phyloP scores from a whole-genome alignment of 176 grass and related monocot species.

The Sorghum bicolor region DNA sequence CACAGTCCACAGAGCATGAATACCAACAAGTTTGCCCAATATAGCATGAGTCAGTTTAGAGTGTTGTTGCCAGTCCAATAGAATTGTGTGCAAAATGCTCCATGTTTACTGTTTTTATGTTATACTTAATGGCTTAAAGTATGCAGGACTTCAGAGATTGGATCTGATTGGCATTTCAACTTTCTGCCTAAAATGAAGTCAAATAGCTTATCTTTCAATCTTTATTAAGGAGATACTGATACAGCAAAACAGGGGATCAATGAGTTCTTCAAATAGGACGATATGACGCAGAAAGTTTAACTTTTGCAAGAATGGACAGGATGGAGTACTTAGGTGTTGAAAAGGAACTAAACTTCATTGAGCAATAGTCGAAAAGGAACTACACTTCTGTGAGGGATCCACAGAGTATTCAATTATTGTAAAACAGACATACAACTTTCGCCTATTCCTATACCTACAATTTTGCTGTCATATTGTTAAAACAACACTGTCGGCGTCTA shows the following conservation, averaged over 20 bases:
- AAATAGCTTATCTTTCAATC: neutral
- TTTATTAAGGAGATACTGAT: neutral
- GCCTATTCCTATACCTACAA: neutral
- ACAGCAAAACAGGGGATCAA: neutral
- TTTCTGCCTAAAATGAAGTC: neutral
- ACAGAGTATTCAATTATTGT: neutral
- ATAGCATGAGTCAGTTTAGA: too few species aligned
- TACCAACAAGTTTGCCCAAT: too few species aligned
- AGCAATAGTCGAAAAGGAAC: slow-evolving; percentile 1
- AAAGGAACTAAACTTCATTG: neutral
- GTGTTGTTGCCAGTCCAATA: too few species aligned
- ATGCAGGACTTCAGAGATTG: neutral
- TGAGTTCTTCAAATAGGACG: neutral
- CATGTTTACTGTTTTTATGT: neutral
- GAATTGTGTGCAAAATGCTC: neutral
- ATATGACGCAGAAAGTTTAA: neutral
- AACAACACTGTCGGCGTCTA: too few species aligned
- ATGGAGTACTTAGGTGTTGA: neutral
- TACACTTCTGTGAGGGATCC: neutral
- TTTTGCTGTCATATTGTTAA: neutral
- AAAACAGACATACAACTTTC: neutral
- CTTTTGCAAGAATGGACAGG: neutral
- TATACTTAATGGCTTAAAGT: neutral
- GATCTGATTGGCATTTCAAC: too few species aligned
- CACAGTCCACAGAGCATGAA: too few species aligned